phyloP scores from a whole-genome alignment of 164 flowering plant species.

The Chimonanthus praecox region DNA sequence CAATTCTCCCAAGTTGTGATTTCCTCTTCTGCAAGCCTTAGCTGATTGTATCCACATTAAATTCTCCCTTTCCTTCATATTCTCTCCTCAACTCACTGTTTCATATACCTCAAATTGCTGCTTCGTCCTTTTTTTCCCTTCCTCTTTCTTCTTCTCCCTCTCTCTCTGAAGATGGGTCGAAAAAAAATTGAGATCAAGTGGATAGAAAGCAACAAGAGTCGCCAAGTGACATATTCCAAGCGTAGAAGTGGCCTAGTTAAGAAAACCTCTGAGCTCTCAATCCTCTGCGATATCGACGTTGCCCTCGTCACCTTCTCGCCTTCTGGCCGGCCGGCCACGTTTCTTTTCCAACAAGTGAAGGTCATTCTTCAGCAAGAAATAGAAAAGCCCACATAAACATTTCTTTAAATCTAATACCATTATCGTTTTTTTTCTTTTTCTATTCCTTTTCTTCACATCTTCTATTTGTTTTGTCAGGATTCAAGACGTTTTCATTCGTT shows the following conservation, averaged over 20 bases:
- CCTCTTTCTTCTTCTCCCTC: slow-evolving; percentile 9
- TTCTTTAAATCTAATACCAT: too few relatives aligned
- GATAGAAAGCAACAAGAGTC: slow-evolving; percentile 64
- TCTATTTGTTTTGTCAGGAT: too few relatives aligned
- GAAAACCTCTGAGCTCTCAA: slow-evolving; percentile 65
- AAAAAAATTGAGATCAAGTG: slow-evolving; percentile 63
- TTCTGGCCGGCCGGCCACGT: slow-evolving; percentile 50
- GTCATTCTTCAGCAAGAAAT: slow-evolving; percentile 8
- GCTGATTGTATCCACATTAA: too few relatives aligned
- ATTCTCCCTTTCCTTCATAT: not conserved
- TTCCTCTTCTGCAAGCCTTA: too few relatives aligned
- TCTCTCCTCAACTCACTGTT: not conserved
- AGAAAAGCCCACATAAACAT: too few relatives aligned
- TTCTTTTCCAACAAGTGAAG: slow-evolving; percentile 51
- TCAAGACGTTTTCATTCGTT: too few relatives aligned
- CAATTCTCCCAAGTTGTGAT: too few relatives aligned
- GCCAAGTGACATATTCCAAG: slow-evolving; percentile 74
- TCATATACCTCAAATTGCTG: too few relatives aligned
- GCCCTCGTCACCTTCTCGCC: slow-evolving; percentile 75
- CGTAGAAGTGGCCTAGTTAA: slow-evolving; percentile 75
- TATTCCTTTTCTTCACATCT: too few relatives aligned
- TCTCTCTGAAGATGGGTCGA: slow-evolving; percentile 41
- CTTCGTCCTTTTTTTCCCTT: not conserved
- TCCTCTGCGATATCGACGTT: slow-evolving; percentile 67
- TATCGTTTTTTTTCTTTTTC: too few relatives aligned